phyloP scores from a whole-genome alignment of 2,329 filamentous ascomycete genomes.

The Fusarium denticulatum region DNA sequence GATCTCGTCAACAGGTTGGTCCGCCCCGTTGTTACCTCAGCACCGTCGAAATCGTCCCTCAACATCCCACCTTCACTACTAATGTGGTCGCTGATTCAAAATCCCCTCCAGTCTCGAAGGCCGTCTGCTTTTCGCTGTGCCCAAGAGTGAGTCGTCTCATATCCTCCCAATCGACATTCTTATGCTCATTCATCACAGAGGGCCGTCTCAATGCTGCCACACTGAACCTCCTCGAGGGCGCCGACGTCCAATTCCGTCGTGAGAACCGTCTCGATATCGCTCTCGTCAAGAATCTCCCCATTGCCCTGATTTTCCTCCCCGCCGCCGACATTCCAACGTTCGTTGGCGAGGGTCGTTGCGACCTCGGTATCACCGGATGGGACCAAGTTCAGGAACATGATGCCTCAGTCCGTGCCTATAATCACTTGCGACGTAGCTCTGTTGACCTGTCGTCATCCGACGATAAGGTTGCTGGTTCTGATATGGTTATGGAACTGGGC shows the following conservation, averaged over 20 bases:
- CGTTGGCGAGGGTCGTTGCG: slow-evolving; percentile 92
- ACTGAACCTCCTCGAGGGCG: slow-evolving; percentile 90
- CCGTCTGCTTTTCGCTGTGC: slow-evolving; percentile 94
- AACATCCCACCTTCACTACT: background rate
- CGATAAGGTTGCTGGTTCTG: slow-evolving; percentile 70
- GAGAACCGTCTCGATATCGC: slow-evolving; percentile 97
- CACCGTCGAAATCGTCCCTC: background rate
- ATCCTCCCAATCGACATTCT: background rate
- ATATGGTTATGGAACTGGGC: slow-evolving; percentile 88
- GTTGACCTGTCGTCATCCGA: slow-evolving; percentile 40
- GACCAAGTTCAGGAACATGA: slow-evolving; percentile 95
- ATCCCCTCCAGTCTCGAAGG: slow-evolving; percentile 77
- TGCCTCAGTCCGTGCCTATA: slow-evolving; percentile 64
- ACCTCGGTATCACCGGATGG: slow-evolving; percentile 92
- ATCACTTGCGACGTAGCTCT: slow-evolving; percentile 60
- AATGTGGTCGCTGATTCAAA: slow-evolving; percentile 30
- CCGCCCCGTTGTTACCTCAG: background rate
- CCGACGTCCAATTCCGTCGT: slow-evolving; percentile 95
- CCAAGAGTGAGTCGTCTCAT: slow-evolving; percentile 80
- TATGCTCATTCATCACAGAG: slow-evolving; percentile 64
- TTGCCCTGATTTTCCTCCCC: slow-evolving; percentile 96
- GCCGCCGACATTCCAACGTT: slow-evolving; percentile 98
- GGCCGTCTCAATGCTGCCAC: slow-evolving; percentile 89
- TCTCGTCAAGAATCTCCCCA: slow-evolving; percentile 94
- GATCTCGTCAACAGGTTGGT: slow-evolving; percentile 66